phyloP scores from a whole-genome alignment of 1,284 basidiomycete genomes.

The Ceratobasidium sp. region DNA sequence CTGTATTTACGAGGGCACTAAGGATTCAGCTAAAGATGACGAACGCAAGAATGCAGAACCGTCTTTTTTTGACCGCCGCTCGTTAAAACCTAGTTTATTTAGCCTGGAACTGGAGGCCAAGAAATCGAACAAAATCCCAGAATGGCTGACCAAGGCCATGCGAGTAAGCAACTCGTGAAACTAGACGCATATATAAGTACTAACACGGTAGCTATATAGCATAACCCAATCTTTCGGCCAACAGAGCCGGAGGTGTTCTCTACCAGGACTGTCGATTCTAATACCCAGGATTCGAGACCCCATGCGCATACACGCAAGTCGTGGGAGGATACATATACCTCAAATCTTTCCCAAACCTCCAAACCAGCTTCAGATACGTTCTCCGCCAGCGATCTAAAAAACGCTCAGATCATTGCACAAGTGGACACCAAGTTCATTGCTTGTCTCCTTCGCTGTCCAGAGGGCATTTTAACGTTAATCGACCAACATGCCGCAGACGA shows the following conservation, averaged over 20 bases:
- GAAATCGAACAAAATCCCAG: neutral
- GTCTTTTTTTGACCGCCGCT: constrained; percentile 49
- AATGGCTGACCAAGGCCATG: constrained; percentile 31
- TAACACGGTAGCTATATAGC: neutral
- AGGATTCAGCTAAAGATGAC: neutral
- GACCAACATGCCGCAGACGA: constrained; percentile 98
- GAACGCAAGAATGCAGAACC: neutral
- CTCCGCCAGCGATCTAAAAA: constrained; percentile 65
- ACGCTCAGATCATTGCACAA: constrained; percentile 78
- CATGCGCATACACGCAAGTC: constrained; percentile 21
- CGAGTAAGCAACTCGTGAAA: constrained; percentile 14
- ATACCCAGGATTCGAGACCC: neutral
- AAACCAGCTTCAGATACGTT: constrained; percentile 56
- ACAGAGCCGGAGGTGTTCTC: neutral
- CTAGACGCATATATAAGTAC: neutral
- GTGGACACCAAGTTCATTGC: constrained; percentile 91
- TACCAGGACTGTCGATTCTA: neutral
- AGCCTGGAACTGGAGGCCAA: neutral
- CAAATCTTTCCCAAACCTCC: constrained; percentile 26
- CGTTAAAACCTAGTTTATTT: constrained; percentile 45
- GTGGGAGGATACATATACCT: neutral
- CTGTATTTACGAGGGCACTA: neutral
- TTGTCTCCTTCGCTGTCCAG: constrained; percentile 63
- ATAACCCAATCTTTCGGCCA: constrained; percentile 8
- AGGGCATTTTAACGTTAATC: constrained; percentile 72